Conservation (phyloP, 176 grass and related monocot genomes). For the Juncus effusus region DNA sequence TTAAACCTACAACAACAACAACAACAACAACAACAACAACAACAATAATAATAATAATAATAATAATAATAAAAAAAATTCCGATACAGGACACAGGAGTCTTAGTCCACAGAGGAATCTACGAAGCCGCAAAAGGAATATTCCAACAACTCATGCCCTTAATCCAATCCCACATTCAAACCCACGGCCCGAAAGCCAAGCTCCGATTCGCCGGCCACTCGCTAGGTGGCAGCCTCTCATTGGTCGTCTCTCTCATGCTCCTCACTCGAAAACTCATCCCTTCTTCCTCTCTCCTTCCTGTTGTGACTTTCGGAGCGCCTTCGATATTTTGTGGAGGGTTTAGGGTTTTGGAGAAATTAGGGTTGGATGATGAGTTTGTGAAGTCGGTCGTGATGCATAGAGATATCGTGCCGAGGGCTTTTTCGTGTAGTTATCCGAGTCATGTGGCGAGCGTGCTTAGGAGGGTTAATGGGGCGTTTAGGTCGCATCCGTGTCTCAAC, state of each 20-base stretch:
- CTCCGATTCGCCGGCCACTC: slow-evolving; percentile 93
- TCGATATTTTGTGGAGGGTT: slow-evolving; percentile 86
- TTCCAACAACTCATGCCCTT: slow-evolving; percentile 77
- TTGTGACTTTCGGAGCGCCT: slow-evolving; percentile 80
- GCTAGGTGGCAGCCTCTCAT: slow-evolving; percentile 84
- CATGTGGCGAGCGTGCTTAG: slow-evolving; percentile 66
- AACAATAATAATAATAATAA: no score
- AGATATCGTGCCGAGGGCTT: slow-evolving; percentile 93
- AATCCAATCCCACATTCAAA: slow-evolving; percentile 43
- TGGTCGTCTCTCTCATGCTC: slow-evolving; percentile 86
- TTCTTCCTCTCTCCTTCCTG: slow-evolving; percentile 50
- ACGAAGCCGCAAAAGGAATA: slow-evolving; percentile 96
- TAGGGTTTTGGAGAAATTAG: slow-evolving; percentile 56
- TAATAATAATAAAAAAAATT: neutral
- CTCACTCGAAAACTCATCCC: slow-evolving; percentile 46
- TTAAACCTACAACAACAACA: no score
- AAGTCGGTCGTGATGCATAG: slow-evolving; percentile 81
- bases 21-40: no score
- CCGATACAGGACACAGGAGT: slow-evolving; percentile 47
- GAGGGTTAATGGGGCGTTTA: slow-evolving; percentile 73
- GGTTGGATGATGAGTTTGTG: slow-evolving; percentile 63
- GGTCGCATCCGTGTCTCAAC: slow-evolving; percentile 80
- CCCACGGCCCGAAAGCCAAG: slow-evolving; percentile 11
- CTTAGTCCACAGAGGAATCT: slow-evolving; percentile 92
- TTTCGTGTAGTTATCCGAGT: slow-evolving; percentile 84